Base-by-base conservation (phyloP, 2,329 filamentous ascomycete species). In the Blastomyces emzantsi region DNA sequence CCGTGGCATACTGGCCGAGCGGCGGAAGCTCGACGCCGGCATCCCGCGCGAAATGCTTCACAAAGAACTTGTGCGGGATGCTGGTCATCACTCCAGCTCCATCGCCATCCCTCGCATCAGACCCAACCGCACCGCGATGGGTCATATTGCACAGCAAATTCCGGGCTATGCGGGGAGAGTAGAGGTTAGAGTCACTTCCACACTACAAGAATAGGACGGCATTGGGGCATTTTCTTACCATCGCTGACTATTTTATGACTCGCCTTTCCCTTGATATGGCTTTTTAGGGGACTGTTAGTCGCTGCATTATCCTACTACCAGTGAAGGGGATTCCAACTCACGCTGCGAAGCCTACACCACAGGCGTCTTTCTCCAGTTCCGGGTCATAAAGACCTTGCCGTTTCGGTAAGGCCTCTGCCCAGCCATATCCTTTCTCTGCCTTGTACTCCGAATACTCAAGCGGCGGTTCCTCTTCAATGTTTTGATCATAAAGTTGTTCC, bases 121-220 rank as follows among this genome's bases (percentile, higher is more conserved):
- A 97, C 71, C 94, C 94, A 71, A 97, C 93, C 68, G 94, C 94
- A 83, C 94, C 94, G 77, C 94, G 89, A 83, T 99, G 94, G 83
- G 94, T 97, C 94, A 99, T 99, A 85, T 99, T 97, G 84, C 94
- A 99, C 67, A 99, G 87, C 66, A 99, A 83, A 79, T 92, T 96
- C 69, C 90, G 89, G 69, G 92, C 90, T 94, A 71, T 55, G 65
- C 41, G 67, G 47, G 47, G 15, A 58, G 54, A 9, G 64, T 52
- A 47, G 7, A 67, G 64, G 75, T 81, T 69, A 79, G 75, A 64
- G 11, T 47, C n/a, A 41, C 41, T 30, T 59, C 28, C 28, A 3
- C 7, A 52, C 62, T 33, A 11, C 28, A 30, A 25, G 60, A 49
- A 63, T 28, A n/a, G 7, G 54, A 7, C 19, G 61, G 61, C 63